Percentiles rank a stretch among this genome's conserved stretches.
Evolutionary conservation across 116 monocot genomes (phyloP).

Genomic region (Phalaenopsis hybrid): DNA sequence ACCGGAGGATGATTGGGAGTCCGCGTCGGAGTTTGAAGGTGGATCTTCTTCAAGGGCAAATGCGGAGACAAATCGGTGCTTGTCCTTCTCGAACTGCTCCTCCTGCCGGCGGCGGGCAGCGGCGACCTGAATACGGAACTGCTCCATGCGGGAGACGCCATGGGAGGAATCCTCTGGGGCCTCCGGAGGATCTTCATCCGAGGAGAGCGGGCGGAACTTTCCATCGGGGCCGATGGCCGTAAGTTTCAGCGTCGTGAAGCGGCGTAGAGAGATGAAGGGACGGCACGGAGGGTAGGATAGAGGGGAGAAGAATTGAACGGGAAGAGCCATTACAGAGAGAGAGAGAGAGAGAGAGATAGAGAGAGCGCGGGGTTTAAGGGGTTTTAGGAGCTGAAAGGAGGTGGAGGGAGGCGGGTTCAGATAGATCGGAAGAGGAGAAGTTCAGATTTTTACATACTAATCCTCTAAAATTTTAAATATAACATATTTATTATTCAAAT

Average conservation of each 20-base stretch:
- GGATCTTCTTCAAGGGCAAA: conserved; percentile 33
- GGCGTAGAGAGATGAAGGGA: not conserved
- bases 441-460: no score
- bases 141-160: conserved; percentile 58
- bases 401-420: no score
- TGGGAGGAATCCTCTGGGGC: conserved; percentile 88
- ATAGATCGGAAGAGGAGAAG: no score
- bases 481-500: no score
- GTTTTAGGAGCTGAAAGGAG: not conserved
- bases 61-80: conserved; percentile 53
- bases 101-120: conserved; percentile 61
- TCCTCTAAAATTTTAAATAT: no score
- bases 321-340: conserved; percentile 7
- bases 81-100: conserved; percentile 54
- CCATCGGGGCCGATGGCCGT: conserved; percentile 24
- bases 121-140: conserved; percentile 65
- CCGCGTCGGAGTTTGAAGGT: not conserved
- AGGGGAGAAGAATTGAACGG: conserved; percentile 11
- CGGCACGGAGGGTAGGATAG: conserved; percentile 5
- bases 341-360: no score
- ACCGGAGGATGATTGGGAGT: not conserved
- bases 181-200: conserved; percentile 84
- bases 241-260: conserved; percentile 5
- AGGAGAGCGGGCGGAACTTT: conserved; percentile 38
- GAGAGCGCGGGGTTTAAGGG: not conserved